Conservation (phyloP, 192 early-diverging fungal species). For the Phlyctochytrium bullatum region DNA sequence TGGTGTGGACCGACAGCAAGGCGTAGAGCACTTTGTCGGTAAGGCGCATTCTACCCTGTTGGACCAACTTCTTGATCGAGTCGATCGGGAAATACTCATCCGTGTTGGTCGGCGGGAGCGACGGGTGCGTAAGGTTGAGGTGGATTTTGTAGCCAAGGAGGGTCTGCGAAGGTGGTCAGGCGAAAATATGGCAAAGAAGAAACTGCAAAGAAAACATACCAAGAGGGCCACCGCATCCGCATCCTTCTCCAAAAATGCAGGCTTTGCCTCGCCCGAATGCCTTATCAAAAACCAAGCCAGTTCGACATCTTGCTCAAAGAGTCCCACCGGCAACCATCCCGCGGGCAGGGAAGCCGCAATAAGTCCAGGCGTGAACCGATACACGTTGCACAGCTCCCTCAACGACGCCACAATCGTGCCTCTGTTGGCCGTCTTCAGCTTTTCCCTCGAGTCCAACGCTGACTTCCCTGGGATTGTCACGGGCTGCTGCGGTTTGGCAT, state of each 20-base stretch:
- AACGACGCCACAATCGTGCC: slow-evolving; percentile 25
- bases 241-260: slow-evolving; percentile 2
- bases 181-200: too few species aligned
- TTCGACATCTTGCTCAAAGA: slow-evolving; percentile 29
- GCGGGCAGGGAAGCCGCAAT: slow-evolving; percentile 12
- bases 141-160: slow-evolving; percentile 22
- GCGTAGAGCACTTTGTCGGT: slow-evolving; percentile 16
- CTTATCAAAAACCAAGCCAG: slow-evolving; percentile 29
- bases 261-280: slow-evolving; percentile 21
- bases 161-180: too few species aligned
- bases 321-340: slow-evolving; percentile 24
- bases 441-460: too few species aligned
- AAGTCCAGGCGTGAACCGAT: slow-evolving; percentile 24
- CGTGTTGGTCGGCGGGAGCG: slow-evolving; percentile 4
- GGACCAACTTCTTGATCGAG: slow-evolving; percentile 15
- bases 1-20: slow-evolving; percentile 12
- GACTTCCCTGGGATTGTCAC: too few species aligned
- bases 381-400: slow-evolving; percentile 25
- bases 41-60: slow-evolving; percentile 12
- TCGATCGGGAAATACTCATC: slow-evolving; percentile 14
- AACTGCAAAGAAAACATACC: too few species aligned
- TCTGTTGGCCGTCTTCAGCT: background rate
- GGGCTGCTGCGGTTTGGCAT: too few species aligned
- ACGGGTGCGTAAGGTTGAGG: background rate
- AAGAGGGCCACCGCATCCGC: slow-evolving; percentile 21